A percentile compares a stretch with the other conserved stretches of the same genome.
Conservation (phyloP, 768 basidiomycete genomes). For the Kockovaella imperatae region DNA sequence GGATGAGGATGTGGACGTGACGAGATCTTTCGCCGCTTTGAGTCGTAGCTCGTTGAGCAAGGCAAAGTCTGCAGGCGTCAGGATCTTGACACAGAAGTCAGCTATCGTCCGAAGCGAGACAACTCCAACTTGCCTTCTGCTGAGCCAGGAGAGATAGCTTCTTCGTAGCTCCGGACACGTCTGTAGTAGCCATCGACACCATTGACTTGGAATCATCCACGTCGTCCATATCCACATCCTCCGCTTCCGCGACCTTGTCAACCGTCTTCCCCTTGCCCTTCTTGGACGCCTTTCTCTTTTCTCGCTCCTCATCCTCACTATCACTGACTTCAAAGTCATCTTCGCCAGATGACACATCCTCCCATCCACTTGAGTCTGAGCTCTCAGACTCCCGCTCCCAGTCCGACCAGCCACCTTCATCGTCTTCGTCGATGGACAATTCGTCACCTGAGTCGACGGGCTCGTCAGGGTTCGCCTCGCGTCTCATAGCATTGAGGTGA, state of each 20-base stretch:
- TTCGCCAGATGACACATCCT: constrained; percentile 61
- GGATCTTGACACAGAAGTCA: constrained; percentile 55
- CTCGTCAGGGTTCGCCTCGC: constrained; percentile 51
- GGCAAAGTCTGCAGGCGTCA: constrained; percentile 94
- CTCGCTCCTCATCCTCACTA: constrained; percentile 65
- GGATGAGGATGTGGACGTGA: constrained; percentile 62
- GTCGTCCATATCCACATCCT: constrained; percentile 34
- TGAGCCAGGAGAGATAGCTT: constrained; percentile 42
- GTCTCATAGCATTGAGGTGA: constrained; percentile 64
- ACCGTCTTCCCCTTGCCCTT: constrained; percentile 14
- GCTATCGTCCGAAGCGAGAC: neutral
- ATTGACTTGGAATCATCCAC: constrained; percentile 41
- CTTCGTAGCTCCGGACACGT: constrained; percentile 33
- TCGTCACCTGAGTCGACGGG: constrained; percentile 47
- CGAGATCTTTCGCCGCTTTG: constrained; percentile 63
- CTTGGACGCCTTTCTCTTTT: constrained; percentile 25
- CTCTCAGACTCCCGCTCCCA: constrained; percentile 66
- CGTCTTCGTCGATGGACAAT: constrained; percentile 47
- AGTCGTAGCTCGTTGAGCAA: constrained; percentile 79
- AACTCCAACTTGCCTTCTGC: constrained; percentile 33
- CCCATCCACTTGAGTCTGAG: constrained; percentile 59
- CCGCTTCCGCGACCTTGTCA: constrained; percentile 25
- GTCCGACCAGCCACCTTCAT: constrained; percentile 69
- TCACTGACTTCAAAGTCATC: constrained; percentile 71
- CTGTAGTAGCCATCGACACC: constrained; percentile 36